Conservation (phyloP, 306 rosid genomes). For the Cucumis hystrix region DNA sequence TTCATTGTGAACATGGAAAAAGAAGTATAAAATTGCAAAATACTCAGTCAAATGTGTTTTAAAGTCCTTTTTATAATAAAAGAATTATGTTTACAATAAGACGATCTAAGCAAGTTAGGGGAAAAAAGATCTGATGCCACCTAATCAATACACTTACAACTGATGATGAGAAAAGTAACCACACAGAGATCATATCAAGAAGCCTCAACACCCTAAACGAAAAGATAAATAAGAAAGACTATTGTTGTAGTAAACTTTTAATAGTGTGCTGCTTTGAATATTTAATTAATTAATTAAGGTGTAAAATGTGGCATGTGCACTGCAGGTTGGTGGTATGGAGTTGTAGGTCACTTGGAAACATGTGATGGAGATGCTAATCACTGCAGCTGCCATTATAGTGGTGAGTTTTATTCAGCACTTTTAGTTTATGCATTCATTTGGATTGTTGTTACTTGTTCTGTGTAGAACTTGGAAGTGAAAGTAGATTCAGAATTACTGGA, state of each 20-base stretch:
- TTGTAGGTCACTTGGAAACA: constrained; percentile 84
- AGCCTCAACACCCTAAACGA: not conserved
- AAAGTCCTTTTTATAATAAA: not conserved
- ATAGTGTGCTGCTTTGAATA: not conserved
- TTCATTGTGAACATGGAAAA: not conserved
- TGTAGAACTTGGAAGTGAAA: not conserved
- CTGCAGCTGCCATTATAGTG: constrained; percentile 62
- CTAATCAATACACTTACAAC: not conserved
- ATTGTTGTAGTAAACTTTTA: not conserved
- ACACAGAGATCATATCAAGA: not conserved
- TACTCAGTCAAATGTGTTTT: not conserved
- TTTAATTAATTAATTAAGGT: constrained; percentile 5
- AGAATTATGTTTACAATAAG: not conserved
- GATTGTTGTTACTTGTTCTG: not conserved
- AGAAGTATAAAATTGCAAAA: not conserved
- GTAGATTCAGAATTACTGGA: constrained; percentile 4
- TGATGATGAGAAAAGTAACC: not conserved
- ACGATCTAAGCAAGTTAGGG: not conserved
- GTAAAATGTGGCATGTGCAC: constrained; percentile 13
- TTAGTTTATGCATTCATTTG: constrained; percentile 2
- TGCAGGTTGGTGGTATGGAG: constrained; percentile 99
- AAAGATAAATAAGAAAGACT: not conserved
- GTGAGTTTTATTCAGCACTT: constrained; percentile 39
- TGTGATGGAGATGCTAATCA: constrained; percentile 61
- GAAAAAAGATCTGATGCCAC: not conserved